phyloP scores from a whole-genome alignment of 768 basidiomycete species.

The Trametes sanguinea region DNA sequence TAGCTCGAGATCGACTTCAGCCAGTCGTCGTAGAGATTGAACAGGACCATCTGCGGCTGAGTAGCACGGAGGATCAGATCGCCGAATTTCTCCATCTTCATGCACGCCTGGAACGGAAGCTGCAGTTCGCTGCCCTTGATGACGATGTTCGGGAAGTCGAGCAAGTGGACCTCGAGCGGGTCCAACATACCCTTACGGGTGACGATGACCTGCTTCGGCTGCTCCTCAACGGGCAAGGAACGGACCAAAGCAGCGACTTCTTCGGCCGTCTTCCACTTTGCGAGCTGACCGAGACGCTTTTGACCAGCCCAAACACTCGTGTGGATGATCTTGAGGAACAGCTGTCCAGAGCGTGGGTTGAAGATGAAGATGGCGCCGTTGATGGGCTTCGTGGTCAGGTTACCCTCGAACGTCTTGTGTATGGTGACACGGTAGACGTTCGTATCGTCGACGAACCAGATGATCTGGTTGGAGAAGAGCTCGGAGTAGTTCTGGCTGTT shows the following conservation, averaged over 20 bases:
- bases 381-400: conserved; percentile 99
- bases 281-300: conserved; percentile 98
- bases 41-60: conserved; percentile 98
- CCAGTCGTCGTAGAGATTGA: conserved; percentile 99
- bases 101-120: conserved; percentile 98
- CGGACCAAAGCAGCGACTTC: conserved; percentile 98
- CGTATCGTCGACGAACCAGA: conserved; percentile 99
- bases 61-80: conserved; percentile 95
- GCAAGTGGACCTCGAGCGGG: conserved; percentile 95
- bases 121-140: conserved; percentile 99
- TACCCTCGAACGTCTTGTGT: conserved; percentile 99
- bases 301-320: conserved; percentile 99
- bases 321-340: conserved; percentile 99
- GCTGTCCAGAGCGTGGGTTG: conserved; percentile 96
- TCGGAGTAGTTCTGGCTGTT: conserved; percentile 99
- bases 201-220: conserved; percentile 99
- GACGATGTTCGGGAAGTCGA: conserved; percentile 99
- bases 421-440: conserved; percentile 99
- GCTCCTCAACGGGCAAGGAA: conserved; percentile 98
- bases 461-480: conserved; percentile 97
- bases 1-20: conserved; percentile 98
- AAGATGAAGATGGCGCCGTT: conserved; percentile 99
- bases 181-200: conserved; percentile 99
- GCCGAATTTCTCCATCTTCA: conserved; percentile 99
- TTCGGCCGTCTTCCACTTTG: conserved; percentile 99